phyloP scores from a whole-genome alignment of 2,329 filamentous ascomycete genomes.

The Epichloe uncinata region DNA sequence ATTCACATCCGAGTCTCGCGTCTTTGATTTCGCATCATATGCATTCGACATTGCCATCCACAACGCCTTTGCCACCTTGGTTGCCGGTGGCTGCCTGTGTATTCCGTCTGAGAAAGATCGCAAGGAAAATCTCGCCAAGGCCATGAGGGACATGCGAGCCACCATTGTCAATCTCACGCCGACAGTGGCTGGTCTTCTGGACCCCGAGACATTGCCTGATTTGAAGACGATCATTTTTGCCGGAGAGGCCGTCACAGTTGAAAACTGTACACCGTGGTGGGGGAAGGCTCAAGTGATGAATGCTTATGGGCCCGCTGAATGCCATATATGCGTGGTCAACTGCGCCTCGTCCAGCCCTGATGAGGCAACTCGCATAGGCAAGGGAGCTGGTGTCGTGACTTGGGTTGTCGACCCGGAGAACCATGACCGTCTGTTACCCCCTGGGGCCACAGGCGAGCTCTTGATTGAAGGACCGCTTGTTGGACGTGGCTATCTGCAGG shows the following conservation, averaged over 20 bases:
- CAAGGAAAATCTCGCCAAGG: neutral
- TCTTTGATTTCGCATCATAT: conserved; percentile 14
- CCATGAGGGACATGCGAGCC: neutral
- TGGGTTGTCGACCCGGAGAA: neutral
- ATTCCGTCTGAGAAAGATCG: conserved; percentile 5
- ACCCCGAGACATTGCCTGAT: neutral
- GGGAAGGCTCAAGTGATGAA: neutral
- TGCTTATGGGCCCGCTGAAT: conserved; percentile 2
- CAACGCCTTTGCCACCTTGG: conserved; percentile 3
- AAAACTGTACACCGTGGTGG: neutral
- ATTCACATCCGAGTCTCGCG: conserved; percentile 13
- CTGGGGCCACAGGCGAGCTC: conserved; percentile 1
- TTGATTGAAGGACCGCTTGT: conserved; percentile 2
- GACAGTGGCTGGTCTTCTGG: neutral
- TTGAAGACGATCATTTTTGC: neutral
- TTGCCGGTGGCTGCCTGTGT: conserved; percentile 5
- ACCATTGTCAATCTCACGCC: conserved; percentile 1
- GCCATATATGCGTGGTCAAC: neutral
- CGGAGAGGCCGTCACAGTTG: neutral
- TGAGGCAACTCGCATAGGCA: neutral
- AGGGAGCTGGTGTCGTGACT: neutral
- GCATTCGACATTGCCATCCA: conserved; percentile 5
- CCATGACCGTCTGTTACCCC: neutral
- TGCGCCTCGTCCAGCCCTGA: conserved; percentile 24
- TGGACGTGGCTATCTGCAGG: neutral